A percentile compares a stretch with the other conserved stretches of the same genome.
Evolutionary conservation across 352 stramenopile genomes (phyloP).

Genomic region (Peronosclerospora sorghi): DNA sequence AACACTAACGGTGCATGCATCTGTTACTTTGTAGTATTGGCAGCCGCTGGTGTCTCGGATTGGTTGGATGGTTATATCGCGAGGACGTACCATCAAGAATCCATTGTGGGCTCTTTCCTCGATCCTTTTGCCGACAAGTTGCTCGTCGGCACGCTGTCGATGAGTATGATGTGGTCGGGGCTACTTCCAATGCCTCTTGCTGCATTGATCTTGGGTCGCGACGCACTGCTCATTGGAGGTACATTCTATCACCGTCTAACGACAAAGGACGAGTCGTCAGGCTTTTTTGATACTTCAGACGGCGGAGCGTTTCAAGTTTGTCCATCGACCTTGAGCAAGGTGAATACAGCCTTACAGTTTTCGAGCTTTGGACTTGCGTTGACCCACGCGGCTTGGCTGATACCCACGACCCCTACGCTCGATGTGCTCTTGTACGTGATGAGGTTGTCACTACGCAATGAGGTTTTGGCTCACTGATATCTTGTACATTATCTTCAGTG

Average conservation of each 20-base stretch:
- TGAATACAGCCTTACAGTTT: conserved; percentile 75
- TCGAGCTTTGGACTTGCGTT: conserved; percentile 60
- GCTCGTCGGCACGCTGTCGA: conserved; percentile 58
- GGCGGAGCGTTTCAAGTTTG: conserved; percentile 60
- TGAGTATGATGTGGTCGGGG: conserved; percentile 62
- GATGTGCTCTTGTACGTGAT: conserved; percentile 54
- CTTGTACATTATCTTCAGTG: conserved; percentile 18
- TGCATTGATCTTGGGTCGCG: conserved; percentile 58
- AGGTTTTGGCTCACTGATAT: not conserved
- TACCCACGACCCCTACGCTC: conserved; percentile 45
- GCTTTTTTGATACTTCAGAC: conserved; percentile 74
- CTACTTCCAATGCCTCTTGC: conserved; percentile 54
- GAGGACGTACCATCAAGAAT: conserved; percentile 63
- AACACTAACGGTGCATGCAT: not conserved
- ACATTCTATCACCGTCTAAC: conserved; percentile 69
- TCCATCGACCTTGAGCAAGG: conserved; percentile 60
- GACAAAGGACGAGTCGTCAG: conserved; percentile 53
- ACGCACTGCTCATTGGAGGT: conserved; percentile 59
- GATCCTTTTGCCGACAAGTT: conserved; percentile 79
- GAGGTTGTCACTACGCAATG: not conserved
- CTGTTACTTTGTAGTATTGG: conserved; percentile 36
- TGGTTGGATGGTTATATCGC: conserved; percentile 79
- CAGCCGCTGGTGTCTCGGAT: conserved; percentile 57
- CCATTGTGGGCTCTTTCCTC: conserved; percentile 71
- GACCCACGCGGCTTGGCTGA: conserved; percentile 62